These are phyloP conservation scores for Monosporascus sp. DNA, from an alignment of 2,329 filamentous ascomycete species.

Conservation along the genomic window DNA sequence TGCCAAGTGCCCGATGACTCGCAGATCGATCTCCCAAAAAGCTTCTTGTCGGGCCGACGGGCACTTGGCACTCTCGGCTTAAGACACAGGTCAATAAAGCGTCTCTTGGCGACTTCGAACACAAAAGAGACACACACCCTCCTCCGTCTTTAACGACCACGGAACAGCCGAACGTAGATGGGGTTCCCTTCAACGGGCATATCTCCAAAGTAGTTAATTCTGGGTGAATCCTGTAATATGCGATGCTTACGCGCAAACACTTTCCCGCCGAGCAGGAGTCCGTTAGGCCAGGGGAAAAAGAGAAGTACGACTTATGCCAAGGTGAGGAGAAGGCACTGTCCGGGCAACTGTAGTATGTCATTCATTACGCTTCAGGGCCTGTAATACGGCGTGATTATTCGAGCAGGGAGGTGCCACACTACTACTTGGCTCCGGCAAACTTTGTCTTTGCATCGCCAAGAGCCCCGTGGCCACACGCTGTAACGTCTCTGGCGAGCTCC, in stretches of 20 bases:
- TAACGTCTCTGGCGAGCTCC: neutral
- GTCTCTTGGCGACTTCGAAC: neutral
- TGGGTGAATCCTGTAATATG: too few relatives aligned
- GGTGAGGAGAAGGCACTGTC: neutral
- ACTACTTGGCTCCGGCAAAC: neutral
- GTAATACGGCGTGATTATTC: neutral
- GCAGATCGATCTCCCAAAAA: neutral
- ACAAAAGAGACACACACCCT: neutral
- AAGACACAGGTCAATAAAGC: neutral
- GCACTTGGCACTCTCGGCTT: neutral
- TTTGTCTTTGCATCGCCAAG: neutral
- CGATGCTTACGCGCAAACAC: too few relatives aligned
- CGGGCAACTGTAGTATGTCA: neutral
- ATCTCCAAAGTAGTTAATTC: too few relatives aligned
- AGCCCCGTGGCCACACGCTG: neutral
- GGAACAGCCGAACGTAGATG: too few relatives aligned
- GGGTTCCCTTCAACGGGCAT: too few relatives aligned
- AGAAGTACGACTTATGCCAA: neutral
- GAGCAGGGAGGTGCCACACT: neutral
- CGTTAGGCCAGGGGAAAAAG: neutral
- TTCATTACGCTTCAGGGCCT: neutral
- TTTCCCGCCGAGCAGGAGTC: too few relatives aligned
- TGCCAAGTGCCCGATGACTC: neutral
- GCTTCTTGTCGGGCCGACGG: neutral
- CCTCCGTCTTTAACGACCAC: neutral